Evolutionary conservation across 2,329 filamentous ascomycete species (phyloP).

Genomic region (Curvularia sp.): DNA sequence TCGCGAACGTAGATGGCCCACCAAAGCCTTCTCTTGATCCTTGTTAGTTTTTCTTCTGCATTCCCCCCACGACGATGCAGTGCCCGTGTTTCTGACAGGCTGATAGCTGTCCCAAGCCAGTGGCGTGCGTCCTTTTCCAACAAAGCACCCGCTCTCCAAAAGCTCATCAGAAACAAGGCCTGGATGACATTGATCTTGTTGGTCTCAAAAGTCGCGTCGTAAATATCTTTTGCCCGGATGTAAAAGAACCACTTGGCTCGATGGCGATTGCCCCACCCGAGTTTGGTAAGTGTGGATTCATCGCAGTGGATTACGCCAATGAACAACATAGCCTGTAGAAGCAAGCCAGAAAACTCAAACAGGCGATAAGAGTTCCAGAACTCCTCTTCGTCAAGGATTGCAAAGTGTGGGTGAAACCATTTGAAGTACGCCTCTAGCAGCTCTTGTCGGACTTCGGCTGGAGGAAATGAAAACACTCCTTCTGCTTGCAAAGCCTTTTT

Average conservation of each 20-base stretch:
- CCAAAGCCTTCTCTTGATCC: constrained; percentile 59
- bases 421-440: constrained; percentile 61
- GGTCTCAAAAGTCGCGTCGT: constrained; percentile 61
- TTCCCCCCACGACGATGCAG: constrained; percentile 49
- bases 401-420: constrained; percentile 65
- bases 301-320: constrained; percentile 63
- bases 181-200: constrained; percentile 60
- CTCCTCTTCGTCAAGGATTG: constrained; percentile 59
- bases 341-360: constrained; percentile 56
- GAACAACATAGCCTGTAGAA: constrained; percentile 63
- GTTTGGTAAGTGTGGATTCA: constrained; percentile 53
- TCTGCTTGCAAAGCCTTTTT: constrained; percentile 50
- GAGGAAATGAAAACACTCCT: constrained; percentile 57
- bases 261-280: constrained; percentile 58
- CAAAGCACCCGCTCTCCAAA: constrained; percentile 60
- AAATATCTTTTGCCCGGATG: constrained; percentile 59
- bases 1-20: constrained; percentile 63
- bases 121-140: constrained; percentile 48
- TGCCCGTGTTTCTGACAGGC: constrained; percentile 59
- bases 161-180: constrained; percentile 62
- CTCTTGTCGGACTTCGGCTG: constrained; percentile 51
- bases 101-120: constrained; percentile 57
- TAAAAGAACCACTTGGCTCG: constrained; percentile 61
- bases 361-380: constrained; percentile 52
- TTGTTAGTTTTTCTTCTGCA: constrained; percentile 38